Evolutionary conservation across 2,329 filamentous ascomycete species (phyloP), one percentile per base, ranked within the genome.

Genomic region (Verticillium alfalfae): DNA sequence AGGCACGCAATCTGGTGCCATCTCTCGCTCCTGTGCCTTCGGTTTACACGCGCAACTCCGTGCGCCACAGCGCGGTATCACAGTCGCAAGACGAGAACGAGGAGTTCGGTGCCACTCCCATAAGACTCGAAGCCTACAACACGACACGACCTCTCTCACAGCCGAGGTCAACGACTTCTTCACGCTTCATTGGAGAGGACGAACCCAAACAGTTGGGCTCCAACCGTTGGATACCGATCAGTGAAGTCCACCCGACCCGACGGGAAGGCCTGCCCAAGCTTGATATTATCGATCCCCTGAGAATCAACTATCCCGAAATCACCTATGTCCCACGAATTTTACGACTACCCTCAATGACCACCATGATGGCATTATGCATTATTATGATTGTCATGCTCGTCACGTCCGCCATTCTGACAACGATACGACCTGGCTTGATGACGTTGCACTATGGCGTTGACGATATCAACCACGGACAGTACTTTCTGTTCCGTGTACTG

Each of bases 401-500:
- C 34, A 88, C 93, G 71, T 87, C 85, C 66, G 91, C 90, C 62
- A 76, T 90, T 39, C 92, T 86, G 76, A 91, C 90, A 12, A 75
- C 80, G 41, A 72, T 76, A 5, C 81, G 88, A 65, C 73, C 81
- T 10, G 92, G 92, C 0, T 77, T 97, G 13, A 87, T 84, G 70
- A 75, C 81, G 3, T 31, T 56, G 34, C 26, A 34, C 13, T 55
- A 54, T 8, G 97, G 93, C 71, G 77, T 79, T 38, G 82, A 82
- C 56, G 80, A 76, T 36, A 88, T 92, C 62, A 89, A 90, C 64
- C 89, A 88, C 58, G 82, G 82, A 9, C 83, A 88, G 66, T 97
- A 96, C 75, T 97, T 97, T 72, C 75, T 96, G 56, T 95, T 96
- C 73, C 85, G 92, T 64, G 91, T 96, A 66, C 77, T 97, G 1